These are phyloP conservation scores for Chaetomiaceae sp. DNA, from an alignment of 2,329 filamentous ascomycete species.

Conservation along the genomic window DNA sequence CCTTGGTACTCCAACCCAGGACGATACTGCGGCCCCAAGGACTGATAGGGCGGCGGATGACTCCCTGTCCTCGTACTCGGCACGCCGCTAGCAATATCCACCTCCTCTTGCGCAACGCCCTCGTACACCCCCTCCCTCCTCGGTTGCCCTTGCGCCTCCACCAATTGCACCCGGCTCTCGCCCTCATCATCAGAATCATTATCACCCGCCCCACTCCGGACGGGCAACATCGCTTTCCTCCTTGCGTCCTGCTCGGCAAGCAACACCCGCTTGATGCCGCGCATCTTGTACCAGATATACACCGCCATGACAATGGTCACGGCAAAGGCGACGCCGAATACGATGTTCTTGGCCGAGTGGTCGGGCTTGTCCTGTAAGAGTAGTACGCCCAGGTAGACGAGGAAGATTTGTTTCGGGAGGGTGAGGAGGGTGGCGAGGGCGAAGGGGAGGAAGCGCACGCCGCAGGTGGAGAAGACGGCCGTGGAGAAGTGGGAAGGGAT, in stretches of 20 bases:
- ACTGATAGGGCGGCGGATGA: not conserved
- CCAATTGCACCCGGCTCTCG: not conserved
- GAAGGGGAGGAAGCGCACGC: slow-evolving; percentile 40
- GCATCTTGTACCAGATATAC: slow-evolving; percentile 38
- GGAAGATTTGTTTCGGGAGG: slow-evolving; percentile 40
- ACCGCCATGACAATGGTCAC: slow-evolving; percentile 35
- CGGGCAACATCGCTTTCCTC: no score
- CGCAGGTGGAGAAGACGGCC: slow-evolving; percentile 41
- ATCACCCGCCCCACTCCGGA: no score
- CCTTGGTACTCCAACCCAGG: not conserved
- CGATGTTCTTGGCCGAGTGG: slow-evolving; percentile 31
- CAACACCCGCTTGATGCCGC: slow-evolving; percentile 32
- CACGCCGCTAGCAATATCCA: slow-evolving; percentile 6
- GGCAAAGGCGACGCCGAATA: slow-evolving; percentile 33
- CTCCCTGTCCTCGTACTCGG: not conserved
- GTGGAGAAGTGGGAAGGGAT: slow-evolving; percentile 41
- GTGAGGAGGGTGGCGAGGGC: slow-evolving; percentile 38
- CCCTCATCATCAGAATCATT: not conserved
- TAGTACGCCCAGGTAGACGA: slow-evolving; percentile 40
- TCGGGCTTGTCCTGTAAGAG: slow-evolving; percentile 29
- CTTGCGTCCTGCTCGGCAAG: slow-evolving; percentile 33
- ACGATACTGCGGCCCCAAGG: not conserved
- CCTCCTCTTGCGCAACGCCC: slow-evolving; percentile 3
- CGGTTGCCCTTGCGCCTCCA: not conserved
- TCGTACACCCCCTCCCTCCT: not conserved